Conservation (phyloP, 352 stramenopile genomes). For the Blastocystis sp. region DNA sequence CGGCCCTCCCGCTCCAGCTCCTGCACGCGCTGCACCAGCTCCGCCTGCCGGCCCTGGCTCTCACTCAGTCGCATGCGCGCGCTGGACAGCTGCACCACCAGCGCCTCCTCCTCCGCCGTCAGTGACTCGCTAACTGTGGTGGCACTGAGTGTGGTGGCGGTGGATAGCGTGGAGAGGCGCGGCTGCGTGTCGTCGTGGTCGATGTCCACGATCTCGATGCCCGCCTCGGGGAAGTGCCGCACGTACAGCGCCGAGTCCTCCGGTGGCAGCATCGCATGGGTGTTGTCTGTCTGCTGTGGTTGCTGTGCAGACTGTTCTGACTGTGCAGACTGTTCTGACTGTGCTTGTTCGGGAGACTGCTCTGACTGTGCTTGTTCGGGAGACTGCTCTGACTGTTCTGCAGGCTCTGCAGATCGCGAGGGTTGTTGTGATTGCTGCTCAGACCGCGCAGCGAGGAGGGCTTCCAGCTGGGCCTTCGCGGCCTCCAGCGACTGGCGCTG, state of each 20-base stretch:
- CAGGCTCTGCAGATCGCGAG: too few species aligned
- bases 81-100: not conserved
- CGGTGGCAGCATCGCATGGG: not conserved
- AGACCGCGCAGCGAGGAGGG: too few species aligned
- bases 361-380: too few species aligned
- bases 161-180: not conserved
- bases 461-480: too few species aligned
- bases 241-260: not conserved
- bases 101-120: not conserved
- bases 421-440: too few species aligned
- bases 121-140: not conserved
- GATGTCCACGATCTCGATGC: not conserved
- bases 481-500: too few species aligned
- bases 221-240: not conserved
- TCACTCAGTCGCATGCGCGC: not conserved
- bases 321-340: too few species aligned
- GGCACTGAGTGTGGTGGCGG: not conserved
- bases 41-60: not conserved
- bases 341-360: too few species aligned
- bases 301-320: not conserved
- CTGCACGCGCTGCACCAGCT: not conserved
- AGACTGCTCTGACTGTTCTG: too few species aligned
- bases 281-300: not conserved
- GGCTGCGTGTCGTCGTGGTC: not conserved
- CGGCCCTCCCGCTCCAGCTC: not conserved